A percentile compares a stretch with the other conserved stretches of the same genome.
Conservation (phyloP, 2,329 filamentous ascomycete genomes). For the Paramyrothecium roridum region DNA sequence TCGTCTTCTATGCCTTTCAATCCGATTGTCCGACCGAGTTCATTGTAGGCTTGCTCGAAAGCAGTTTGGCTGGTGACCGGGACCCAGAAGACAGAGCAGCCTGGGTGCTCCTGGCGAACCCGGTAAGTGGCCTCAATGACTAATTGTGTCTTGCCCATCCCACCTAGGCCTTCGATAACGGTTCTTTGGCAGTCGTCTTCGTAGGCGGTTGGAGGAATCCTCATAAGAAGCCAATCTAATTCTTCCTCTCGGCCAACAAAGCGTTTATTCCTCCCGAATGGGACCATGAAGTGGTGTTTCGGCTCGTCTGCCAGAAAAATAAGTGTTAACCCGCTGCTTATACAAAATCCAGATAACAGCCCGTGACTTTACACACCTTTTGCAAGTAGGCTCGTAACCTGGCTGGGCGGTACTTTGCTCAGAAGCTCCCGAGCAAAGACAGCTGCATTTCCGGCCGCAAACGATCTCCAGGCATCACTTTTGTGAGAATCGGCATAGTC, state of each 20-base stretch:
- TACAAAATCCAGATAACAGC: background rate
- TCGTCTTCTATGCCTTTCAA: slow-evolving; percentile 25
- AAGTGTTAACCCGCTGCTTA: background rate
- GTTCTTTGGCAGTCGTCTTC: too few relatives aligned
- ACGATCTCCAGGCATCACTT: background rate
- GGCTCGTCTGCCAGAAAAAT: background rate
- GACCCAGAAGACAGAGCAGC: slow-evolving; percentile 38
- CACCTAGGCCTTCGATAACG: slow-evolving; percentile 21
- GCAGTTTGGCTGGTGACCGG: slow-evolving; percentile 18
- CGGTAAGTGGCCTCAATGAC: slow-evolving; percentile 29
- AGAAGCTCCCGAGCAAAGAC: background rate
- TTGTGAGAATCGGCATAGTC: slow-evolving; percentile 1
- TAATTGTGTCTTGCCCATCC: slow-evolving; percentile 35
- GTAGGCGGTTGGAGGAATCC: background rate
- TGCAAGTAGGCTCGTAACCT: background rate
- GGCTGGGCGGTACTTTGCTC: background rate
- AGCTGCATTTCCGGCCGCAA: background rate
- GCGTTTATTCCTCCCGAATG: slow-evolving; percentile 17
- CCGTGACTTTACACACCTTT: background rate
- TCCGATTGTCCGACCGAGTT: slow-evolving; percentile 24
- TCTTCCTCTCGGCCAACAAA: slow-evolving; percentile 19
- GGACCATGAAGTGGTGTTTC: slow-evolving; percentile 3
- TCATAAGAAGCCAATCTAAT: slow-evolving; percentile 9
- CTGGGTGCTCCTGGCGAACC: slow-evolving; percentile 14
- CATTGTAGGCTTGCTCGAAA: slow-evolving; percentile 30